phyloP scores from a whole-genome alignment of 345 rosid genomes.

The Pistacia vera region DNA sequence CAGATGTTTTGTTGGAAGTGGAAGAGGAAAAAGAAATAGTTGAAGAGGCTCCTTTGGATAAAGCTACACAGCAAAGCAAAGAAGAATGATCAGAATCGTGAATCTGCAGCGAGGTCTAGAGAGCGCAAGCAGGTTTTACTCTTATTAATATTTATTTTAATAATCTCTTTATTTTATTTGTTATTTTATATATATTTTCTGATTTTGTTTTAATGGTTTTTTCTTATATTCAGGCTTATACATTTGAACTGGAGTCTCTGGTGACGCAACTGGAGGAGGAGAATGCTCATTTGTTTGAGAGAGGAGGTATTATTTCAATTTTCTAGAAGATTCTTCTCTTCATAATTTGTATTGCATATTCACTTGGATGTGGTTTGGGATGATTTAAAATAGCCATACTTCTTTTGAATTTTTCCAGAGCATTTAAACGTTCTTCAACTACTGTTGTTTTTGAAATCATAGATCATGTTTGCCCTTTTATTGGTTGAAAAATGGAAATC shows the following conservation, averaged over 20 bases:
- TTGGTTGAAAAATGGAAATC: too few species aligned
- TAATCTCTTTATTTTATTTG: not conserved
- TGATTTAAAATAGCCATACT: not conserved
- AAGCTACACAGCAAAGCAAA: slow-evolving; percentile 69
- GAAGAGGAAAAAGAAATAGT: slow-evolving; percentile 54
- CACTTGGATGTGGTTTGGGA: not conserved
- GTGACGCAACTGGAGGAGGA: slow-evolving; percentile 66
- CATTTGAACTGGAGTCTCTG: slow-evolving; percentile 53
- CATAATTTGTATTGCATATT: not conserved
- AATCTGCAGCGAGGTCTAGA: slow-evolving; percentile 68
- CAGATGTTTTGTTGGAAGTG: slow-evolving; percentile 27
- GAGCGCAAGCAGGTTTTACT: slow-evolving; percentile 57
- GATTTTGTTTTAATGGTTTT: not conserved
- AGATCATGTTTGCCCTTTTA: too few species aligned
- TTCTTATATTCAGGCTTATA: slow-evolving; percentile 51
- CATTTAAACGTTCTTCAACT: too few species aligned
- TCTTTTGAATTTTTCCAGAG: too few species aligned
- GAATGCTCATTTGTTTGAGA: slow-evolving; percentile 41
- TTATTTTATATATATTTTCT: not conserved
- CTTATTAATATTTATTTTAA: not conserved
- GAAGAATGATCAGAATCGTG: slow-evolving; percentile 68
- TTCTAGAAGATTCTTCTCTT: not conserved
- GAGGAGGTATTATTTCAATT: slow-evolving; percentile 47
- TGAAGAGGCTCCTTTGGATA: slow-evolving; percentile 57
- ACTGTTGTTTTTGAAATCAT: too few species aligned